Evolutionary conservation across 2,329 filamentous ascomycete species (phyloP), one percentile per base, ranked within the genome.

Genomic region (Fusarium goolgardi): DNA sequence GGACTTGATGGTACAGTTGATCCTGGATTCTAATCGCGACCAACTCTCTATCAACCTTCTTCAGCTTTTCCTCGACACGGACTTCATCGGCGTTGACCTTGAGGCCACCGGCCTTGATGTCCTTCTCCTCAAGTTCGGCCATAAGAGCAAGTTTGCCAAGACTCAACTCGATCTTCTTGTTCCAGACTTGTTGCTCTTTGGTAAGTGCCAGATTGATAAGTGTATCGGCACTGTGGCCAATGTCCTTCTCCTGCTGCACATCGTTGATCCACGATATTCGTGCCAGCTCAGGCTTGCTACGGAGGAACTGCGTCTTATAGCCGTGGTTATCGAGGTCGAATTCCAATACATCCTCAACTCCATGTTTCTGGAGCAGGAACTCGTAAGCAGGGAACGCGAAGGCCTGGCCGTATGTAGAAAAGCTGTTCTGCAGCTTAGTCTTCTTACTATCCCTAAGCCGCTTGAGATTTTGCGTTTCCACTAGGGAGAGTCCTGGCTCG

Each of bases 231-330:
- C 95, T 94, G 57, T 88, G 86, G 15, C 87, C 83, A 66, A 93
- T 93, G 72, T 97, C 89, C 60, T 89, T 85, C 75, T 96, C 92
- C 25, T 87, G 85, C 63, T 89, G 84, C 10, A 98, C 86, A 75
- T 98, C 94, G 76, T 99, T 96, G 80, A 99, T 97, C 96, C 96
- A 99, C 49, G 90, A 90, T 44, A 99, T 84, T 72, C 93, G 93
- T 29, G 90, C 90, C 65, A 93, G 88, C 65, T 89, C 85, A 0
- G 89, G 86, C 67, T 89, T 87, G 56, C 87, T 89, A 41, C 92
- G 88, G 47, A 99, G 83, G 73, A 94, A 99, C 52, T 85, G 84
- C 1, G 93, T 97, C 56, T 97, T 86, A 73, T 89, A 90, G n/a
- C 81, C 81, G 51, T 86, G 81, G 69, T 89, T 88, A 73, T 94